A percentile compares a stretch with the other conserved stretches of the same genome.
These are phyloP conservation scores for Alternaria brassicae DNA, from an alignment of 2,329 filamentous ascomycete species.

Conservation along the genomic window DNA sequence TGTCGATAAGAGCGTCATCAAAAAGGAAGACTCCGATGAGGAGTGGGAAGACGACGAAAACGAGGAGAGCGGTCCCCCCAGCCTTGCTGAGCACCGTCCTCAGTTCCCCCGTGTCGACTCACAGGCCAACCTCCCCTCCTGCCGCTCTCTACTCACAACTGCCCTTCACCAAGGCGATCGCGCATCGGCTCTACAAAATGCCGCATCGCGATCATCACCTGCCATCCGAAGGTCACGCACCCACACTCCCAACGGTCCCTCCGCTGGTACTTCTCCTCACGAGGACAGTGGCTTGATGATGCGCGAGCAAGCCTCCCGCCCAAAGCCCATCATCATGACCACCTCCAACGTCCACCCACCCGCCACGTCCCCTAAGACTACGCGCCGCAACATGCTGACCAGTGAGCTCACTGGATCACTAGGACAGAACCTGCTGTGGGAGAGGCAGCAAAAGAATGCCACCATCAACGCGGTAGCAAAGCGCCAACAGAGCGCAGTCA, in stretches of 20 bases:
- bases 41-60: slow-evolving; percentile 69
- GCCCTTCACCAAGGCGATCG: slow-evolving; percentile 84
- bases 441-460: slow-evolving; percentile 91
- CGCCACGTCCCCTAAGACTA: slow-evolving; percentile 88
- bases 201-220: slow-evolving; percentile 64
- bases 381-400: slow-evolving; percentile 92
- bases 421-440: slow-evolving; percentile 89
- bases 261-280: slow-evolving; percentile 65
- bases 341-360: slow-evolving; percentile 73
- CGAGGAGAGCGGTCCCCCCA: slow-evolving; percentile 82
- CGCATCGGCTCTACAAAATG: slow-evolving; percentile 71
- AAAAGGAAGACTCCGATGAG: slow-evolving; percentile 66
- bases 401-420: slow-evolving; percentile 94
- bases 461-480: slow-evolving; percentile 89
- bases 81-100: slow-evolving; percentile 73
- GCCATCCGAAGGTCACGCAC: slow-evolving; percentile 66
- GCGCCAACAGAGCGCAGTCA: slow-evolving; percentile 73
- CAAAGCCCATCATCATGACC: slow-evolving; percentile 81
- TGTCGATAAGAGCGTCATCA: slow-evolving; percentile 65
- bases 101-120: slow-evolving; percentile 94
- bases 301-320: slow-evolving; percentile 65
- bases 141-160: slow-evolving; percentile 86
- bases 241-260: slow-evolving; percentile 73
- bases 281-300: slow-evolving; percentile 65
- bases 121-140: slow-evolving; percentile 80